Conservation (phyloP, 257 asterid genomes). For the Solanum tarapatanum region DNA sequence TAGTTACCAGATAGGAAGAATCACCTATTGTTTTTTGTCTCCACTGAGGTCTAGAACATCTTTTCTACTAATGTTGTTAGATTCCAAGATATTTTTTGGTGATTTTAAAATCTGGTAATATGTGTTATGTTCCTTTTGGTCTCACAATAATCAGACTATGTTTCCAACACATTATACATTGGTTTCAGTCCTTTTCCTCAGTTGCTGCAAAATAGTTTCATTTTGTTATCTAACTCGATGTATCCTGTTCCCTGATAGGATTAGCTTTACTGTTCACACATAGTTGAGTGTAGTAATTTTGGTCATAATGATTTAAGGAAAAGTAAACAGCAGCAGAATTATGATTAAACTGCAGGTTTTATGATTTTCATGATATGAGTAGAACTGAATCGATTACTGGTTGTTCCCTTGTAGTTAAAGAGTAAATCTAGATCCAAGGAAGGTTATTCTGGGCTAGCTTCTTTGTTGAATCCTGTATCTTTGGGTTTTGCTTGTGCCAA, state of each 20-base stretch:
- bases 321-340: background rate
- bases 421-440: background rate
- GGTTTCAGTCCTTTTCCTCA: background rate
- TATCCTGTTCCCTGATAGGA: background rate
- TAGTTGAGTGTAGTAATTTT: background rate
- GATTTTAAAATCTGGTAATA: background rate
- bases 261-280: background rate
- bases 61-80: background rate
- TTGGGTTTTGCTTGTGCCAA: background rate
- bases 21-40: background rate
- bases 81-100: background rate
- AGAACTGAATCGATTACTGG: background rate
- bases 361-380: background rate
- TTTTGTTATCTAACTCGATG: background rate
- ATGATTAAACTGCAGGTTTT: background rate
- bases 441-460: background rate
- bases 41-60: background rate
- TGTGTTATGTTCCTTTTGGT: background rate
- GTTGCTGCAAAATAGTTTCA: background rate
- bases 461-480: background rate
- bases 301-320: background rate
- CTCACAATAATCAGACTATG: background rate
- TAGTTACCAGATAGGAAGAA: background rate
- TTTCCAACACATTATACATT: background rate
- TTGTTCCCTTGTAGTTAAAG: background rate